Conservation (phyloP, 2,329 filamentous ascomycete species). For the Huntiella abstrusa region DNA sequence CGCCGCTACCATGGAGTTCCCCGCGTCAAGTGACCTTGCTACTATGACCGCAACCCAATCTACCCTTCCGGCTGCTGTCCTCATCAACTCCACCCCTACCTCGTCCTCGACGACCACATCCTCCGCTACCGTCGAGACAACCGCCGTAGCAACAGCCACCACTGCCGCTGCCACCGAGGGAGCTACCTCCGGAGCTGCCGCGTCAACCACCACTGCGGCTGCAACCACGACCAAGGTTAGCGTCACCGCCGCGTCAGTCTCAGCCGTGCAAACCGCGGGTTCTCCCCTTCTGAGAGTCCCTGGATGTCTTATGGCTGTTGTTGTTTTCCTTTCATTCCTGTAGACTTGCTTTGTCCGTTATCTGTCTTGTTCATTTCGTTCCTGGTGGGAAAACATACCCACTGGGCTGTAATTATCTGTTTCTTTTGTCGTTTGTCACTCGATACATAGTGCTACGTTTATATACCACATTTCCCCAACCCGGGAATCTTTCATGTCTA, state of each 20-base stretch:
- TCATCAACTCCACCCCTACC: background rate
- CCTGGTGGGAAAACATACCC: too few relatives aligned
- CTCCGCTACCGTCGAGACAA: background rate
- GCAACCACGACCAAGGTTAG: background rate
- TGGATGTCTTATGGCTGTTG: background rate
- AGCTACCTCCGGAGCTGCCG: background rate
- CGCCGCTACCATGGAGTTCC: background rate
- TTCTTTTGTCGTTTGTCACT: background rate
- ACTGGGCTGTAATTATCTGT: too few relatives aligned
- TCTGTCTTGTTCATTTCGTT: too few relatives aligned
- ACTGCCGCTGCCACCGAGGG: background rate
- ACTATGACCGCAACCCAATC: background rate
- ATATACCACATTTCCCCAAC: background rate
- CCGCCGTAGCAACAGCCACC: background rate
- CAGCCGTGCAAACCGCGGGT: background rate
- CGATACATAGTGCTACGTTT: background rate
- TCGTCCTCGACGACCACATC: background rate
- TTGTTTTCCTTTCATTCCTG: background rate
- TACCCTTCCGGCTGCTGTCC: background rate
- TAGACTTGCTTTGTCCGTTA: too few relatives aligned
- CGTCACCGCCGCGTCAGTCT: background rate
- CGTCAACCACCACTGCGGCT: background rate
- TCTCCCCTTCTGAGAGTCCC: background rate
- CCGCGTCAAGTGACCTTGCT: background rate
- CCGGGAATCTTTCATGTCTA: too few relatives aligned